phyloP scores from a whole-genome alignment of 1,284 basidiomycete genomes.

The Tremellales sp. region DNA sequence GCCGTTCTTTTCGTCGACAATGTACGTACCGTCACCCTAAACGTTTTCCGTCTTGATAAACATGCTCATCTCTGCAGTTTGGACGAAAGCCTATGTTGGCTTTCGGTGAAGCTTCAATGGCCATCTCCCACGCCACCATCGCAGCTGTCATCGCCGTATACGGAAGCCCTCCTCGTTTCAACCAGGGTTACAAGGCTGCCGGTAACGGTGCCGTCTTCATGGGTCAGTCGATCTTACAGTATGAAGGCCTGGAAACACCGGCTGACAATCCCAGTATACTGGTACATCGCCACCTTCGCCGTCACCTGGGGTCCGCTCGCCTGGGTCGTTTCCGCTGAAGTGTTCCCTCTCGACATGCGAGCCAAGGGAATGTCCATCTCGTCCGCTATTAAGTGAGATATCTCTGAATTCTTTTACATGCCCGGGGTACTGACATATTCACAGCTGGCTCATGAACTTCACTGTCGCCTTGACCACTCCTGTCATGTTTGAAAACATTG shows the following conservation, averaged over 20 bases:
- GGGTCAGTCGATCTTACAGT: no score
- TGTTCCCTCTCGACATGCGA: constrained; percentile 47
- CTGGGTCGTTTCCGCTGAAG: constrained; percentile 46
- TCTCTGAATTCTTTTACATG: background rate
- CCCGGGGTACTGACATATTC: constrained; percentile 1
- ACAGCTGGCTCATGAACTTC: constrained; percentile 37
- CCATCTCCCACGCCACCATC: constrained; percentile 42
- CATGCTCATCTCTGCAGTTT: constrained; percentile 11
- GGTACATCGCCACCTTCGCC: constrained; percentile 43
- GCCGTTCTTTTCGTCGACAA: constrained; percentile 47
- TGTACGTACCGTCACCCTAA: constrained; percentile 6
- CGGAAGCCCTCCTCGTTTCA: constrained; percentile 17
- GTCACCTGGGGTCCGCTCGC: constrained; percentile 46
- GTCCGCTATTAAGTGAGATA: constrained; percentile 30
- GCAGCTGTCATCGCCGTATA: constrained; percentile 40
- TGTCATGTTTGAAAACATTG: constrained; percentile 39
- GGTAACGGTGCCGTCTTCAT: constrained; percentile 40
- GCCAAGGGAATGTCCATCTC: constrained; percentile 47
- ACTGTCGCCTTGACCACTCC: constrained; percentile 44
- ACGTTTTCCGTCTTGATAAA: background rate
- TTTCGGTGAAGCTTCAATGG: constrained; percentile 42
- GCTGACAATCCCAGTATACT: no score
- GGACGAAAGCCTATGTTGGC: constrained; percentile 44
- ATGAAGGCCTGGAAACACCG: no score
- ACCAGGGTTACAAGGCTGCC: constrained; percentile 25